Evolutionary conservation across 2,329 filamentous ascomycete genomes (phyloP), one percentile per base, ranked within the genome.

Genomic region (Colletotrichum sublineola): DNA sequence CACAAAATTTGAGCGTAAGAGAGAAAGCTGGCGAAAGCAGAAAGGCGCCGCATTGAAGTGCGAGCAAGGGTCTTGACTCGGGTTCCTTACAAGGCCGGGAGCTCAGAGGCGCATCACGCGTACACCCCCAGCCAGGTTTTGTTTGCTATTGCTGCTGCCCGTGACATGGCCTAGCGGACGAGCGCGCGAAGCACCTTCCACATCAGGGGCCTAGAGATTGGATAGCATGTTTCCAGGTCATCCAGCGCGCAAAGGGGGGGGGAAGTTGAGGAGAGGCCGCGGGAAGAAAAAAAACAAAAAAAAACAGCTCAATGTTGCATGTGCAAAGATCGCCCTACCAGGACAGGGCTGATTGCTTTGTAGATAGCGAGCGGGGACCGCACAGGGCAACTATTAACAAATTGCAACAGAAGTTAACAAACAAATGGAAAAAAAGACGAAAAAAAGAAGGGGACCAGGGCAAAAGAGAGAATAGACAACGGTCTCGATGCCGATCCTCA

Each of bases 401-500:
- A 20, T 46, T 20, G 44, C 44, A 8, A 11, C 9, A 9, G 20
- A 3, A n/a, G 6, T 42, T 42, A 40, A 40, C 11, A 12, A 11
- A 7, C 4, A 11, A n/a, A 46, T 9, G 18, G 7, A n/a, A n/a
- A 46, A 4, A n/a, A n/a, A n/a, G 7, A 44, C 7, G 7, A 20
- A 1, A 44, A 6, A 11, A 20, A 20, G 3, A 44, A 44, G 29
- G 40, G 55, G 55, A 61, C 63, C 29, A n/a, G 56, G 68, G 63
- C 56, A 31, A 50, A 38, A 56, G 63, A 57, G 38, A 55, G 60
- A 67, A 71, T 61, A 67, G 46, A 29, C 31, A 53, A 38, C 38
- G 65, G 65, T 64, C 69, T 68, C 48, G 69, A 72, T 55, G 69
- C 58, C 69, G 69, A 72, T 72, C 69, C 4, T 68, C 58, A 60